phyloP scores from a whole-genome alignment of 1,139 yeast genomes.

The Torulaspora globosa region DNA sequence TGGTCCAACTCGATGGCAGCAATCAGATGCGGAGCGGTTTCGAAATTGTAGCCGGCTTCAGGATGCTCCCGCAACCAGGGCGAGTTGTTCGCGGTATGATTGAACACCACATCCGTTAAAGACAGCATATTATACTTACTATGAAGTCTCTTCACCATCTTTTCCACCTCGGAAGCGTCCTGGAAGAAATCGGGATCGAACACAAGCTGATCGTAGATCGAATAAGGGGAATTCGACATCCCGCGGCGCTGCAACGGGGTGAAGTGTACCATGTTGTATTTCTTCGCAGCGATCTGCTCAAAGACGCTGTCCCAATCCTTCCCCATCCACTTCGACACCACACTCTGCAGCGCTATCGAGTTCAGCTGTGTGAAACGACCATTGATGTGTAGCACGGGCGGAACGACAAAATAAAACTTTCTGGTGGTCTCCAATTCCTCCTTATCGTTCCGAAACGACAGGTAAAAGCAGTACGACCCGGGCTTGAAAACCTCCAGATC shows the following conservation, averaged over 20 bases:
- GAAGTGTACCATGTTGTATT: constrained; percentile 93
- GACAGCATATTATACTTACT: constrained; percentile 60
- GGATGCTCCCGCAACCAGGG: constrained; percentile 82
- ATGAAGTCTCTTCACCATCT: constrained; percentile 49
- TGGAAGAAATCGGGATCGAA: constrained; percentile 69
- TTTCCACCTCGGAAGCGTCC: constrained; percentile 44
- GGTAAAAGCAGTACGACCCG: constrained; percentile 72
- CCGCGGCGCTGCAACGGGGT: constrained; percentile 92
- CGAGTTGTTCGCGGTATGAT: constrained; percentile 91
- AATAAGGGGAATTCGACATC: constrained; percentile 84
- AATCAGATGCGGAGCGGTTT: constrained; percentile 83
- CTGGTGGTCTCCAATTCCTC: constrained; percentile 46
- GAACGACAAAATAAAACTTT: constrained; percentile 71
- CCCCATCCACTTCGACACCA: constrained; percentile 91
- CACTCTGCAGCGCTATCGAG: constrained; percentile 77
- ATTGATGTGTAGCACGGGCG: constrained; percentile 64
- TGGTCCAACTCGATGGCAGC: constrained; percentile 83
- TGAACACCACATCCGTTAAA: constrained; percentile 87
- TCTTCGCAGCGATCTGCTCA: constrained; percentile 58
- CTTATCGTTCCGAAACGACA: constrained; percentile 44
- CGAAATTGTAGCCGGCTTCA: constrained; percentile 79
- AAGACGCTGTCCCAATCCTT: constrained; percentile 69
- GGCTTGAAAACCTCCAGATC: constrained; percentile 64
- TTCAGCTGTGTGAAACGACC: constrained; percentile 64
- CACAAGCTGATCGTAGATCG: constrained; percentile 76